Evolutionary conservation across 108 stramenopile species (phyloP).

Genomic region (Fragilaria radians): DNA sequence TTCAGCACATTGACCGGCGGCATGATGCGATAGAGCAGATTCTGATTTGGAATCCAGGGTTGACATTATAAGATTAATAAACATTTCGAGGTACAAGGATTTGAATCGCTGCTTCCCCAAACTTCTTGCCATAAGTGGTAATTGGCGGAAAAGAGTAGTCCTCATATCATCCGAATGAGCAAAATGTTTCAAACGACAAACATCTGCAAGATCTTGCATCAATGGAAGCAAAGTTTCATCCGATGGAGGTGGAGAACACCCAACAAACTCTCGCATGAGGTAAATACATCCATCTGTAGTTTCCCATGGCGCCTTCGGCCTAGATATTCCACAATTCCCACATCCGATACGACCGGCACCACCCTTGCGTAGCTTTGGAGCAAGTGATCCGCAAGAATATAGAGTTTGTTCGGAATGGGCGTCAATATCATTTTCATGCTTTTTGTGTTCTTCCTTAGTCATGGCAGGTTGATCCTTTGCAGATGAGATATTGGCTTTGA

Average conservation of each 20-base stretch:
- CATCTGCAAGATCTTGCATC: slow-evolving; percentile 66
- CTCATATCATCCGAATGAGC: slow-evolving; percentile 77
- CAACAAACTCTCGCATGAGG: slow-evolving; percentile 68
- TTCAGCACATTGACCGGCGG: slow-evolving; percentile 73
- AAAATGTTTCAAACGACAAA: slow-evolving; percentile 76
- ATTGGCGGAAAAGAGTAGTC: slow-evolving; percentile 70
- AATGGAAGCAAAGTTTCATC: slow-evolving; percentile 61
- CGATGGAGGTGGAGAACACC: slow-evolving; percentile 28
- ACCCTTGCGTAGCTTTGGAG: slow-evolving; percentile 89
- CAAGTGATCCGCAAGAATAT: slow-evolving; percentile 89
- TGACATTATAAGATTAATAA: slow-evolving; percentile 62
- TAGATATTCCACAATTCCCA: slow-evolving; percentile 65
- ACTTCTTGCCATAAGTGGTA: slow-evolving; percentile 67
- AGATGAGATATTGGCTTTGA: slow-evolving; percentile 46
- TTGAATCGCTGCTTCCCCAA: slow-evolving; percentile 82
- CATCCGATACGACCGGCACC: slow-evolving; percentile 88
- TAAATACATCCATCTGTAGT: slow-evolving; percentile 94
- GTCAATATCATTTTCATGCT: slow-evolving; percentile 65
- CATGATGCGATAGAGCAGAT: slow-evolving; percentile 73
- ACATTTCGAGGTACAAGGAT: slow-evolving; percentile 63
- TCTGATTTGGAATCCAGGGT: slow-evolving; percentile 61
- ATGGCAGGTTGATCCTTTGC: slow-evolving; percentile 78
- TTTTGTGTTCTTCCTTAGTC: slow-evolving; percentile 80
- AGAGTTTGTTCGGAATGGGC: slow-evolving; percentile 77
- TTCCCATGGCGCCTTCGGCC: slow-evolving; percentile 92